Base-by-base conservation (phyloP, 73 alveolate genomes). In the Stentor roeselii region DNA sequence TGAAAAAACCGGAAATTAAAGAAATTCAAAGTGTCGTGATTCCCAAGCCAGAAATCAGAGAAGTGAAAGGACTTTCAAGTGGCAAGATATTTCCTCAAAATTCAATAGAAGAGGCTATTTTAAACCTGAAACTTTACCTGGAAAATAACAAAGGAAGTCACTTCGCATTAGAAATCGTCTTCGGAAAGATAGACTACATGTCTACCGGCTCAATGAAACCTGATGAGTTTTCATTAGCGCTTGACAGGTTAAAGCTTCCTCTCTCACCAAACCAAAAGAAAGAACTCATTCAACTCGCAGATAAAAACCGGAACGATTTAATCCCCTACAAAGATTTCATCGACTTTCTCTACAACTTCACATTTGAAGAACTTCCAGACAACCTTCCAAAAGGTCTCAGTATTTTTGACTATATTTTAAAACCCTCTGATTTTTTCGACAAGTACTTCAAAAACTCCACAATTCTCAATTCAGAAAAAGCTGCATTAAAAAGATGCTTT, bases 401-500 rank as follows among this genome's bases (percentile, higher is more conserved):
- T n/a, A n/a, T n/a, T n/a, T n/a, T n/a, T n/a, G n/a, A n/a, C n/a
- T n/a, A n/a, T n/a, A n/a, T n/a, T n/a, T n/a, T n/a, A n/a, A n/a
- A n/a, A n/a, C n/a, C n/a, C n/a, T n/a, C n/a, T n/a, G n/a, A n/a
- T n/a, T n/a, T n/a, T n/a, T n/a, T n/a, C n/a, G n/a, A n/a, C n/a
- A n/a, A n/a, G n/a, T n/a, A n/a, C n/a, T n/a, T n/a, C n/a, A n/a
- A n/a, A n/a, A n/a, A n/a, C n/a, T n/a, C 60, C 3, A 92, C 99
- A n/a, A 95, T 95, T 39, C 86, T 95, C 78, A 92, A 87, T 84
- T 83, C 90, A 21, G 98, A 93, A 80, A 89, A 83, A 77, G 98
- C 99, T 0, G 98, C 99, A 11, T 87, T 95, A 32, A 91, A 87
- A 77, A 80, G 76, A 82, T 93, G 95, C 58, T 94, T 86, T 86